Percentiles rank a stretch among this genome's conserved stretches.
These are phyloP conservation scores for Adansonia madagascariensis DNA, from an alignment of 441 rosid species.

Conservation along the genomic window DNA sequence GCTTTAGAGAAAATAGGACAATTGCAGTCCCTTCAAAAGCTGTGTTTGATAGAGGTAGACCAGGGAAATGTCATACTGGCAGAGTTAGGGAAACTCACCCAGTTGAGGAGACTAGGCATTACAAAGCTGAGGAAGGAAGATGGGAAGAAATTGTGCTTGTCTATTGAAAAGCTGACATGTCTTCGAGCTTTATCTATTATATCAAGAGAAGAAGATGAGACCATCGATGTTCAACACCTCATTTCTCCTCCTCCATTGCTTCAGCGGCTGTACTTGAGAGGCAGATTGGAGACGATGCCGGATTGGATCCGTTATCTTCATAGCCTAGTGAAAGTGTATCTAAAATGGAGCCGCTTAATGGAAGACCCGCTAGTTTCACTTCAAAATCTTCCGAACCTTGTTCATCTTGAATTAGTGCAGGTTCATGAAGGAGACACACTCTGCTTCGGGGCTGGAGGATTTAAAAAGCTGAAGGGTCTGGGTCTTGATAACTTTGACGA, in stretches of 20 bases:
- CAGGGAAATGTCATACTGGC: slow-evolving; percentile 2
- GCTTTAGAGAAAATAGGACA: slow-evolving; percentile 36
- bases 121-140: slow-evolving; percentile 41
- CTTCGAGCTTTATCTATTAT: slow-evolving; percentile 39
- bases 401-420: slow-evolving; percentile 41
- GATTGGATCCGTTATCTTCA: slow-evolving; percentile 37
- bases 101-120: slow-evolving; percentile 45
- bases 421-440: slow-evolving; percentile 38
- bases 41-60: slow-evolving; percentile 37
- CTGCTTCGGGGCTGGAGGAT: slow-evolving; percentile 37
- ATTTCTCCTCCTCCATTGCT: slow-evolving; percentile 36
- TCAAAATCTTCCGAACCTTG: slow-evolving; percentile 37
- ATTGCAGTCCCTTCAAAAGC: slow-evolving; percentile 43
- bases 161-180: slow-evolving; percentile 37
- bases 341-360: slow-evolving; percentile 41
- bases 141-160: slow-evolving; percentile 38
- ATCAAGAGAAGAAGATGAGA: slow-evolving; percentile 27
- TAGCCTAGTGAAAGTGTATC: slow-evolving; percentile 37
- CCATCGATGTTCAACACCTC: slow-evolving; percentile 36
- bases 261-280: slow-evolving; percentile 42
- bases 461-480: slow-evolving; percentile 39
- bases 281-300: slow-evolving; percentile 37
- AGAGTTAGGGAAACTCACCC: slow-evolving; percentile 42
- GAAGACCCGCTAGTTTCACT: slow-evolving; percentile 39
- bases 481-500: slow-evolving; percentile 40